Conservation (phyloP, 139 green algal species). For the Edaphochlamys debaryana region DNA sequence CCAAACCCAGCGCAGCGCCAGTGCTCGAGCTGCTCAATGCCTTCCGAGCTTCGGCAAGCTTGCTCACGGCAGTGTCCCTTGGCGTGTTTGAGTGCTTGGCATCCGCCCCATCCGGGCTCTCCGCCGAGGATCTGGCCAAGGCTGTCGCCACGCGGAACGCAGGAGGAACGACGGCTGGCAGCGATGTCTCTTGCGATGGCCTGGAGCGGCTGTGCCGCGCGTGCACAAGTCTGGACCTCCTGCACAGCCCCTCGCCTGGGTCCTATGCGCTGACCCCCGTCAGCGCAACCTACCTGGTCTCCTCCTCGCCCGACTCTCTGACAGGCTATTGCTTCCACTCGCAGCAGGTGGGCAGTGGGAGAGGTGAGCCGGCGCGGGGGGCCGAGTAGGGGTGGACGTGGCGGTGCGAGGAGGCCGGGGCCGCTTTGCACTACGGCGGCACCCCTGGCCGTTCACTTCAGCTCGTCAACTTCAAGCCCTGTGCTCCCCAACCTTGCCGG, state of each 20-base stretch:
- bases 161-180: no score
- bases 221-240: slow-evolving; percentile 22
- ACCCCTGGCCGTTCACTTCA: no score
- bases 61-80: slow-evolving; percentile 42
- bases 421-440: no score
- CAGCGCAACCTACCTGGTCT: slow-evolving; percentile 17
- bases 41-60: slow-evolving; percentile 26
- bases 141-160: no score
- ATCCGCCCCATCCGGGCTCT: no score
- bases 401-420: no score
- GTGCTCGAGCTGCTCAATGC: slow-evolving; percentile 46
- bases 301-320: slow-evolving; percentile 14
- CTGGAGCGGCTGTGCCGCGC: slow-evolving; percentile 39
- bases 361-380: no score
- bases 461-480: no score
- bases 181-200: slow-evolving; percentile 13
- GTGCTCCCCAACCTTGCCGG: no score
- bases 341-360: not conserved
- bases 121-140: no score
- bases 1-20: no score
- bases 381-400: no score
- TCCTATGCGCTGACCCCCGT: not conserved
- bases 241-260: not conserved
- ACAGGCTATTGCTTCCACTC: slow-evolving; percentile 46
- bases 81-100: slow-evolving; percentile 44